A percentile compares a stretch with the other conserved stretches of the same genome.
Evolutionary conservation across 2,329 filamentous ascomycete species (phyloP).

Genomic region (Fusarium citri): DNA sequence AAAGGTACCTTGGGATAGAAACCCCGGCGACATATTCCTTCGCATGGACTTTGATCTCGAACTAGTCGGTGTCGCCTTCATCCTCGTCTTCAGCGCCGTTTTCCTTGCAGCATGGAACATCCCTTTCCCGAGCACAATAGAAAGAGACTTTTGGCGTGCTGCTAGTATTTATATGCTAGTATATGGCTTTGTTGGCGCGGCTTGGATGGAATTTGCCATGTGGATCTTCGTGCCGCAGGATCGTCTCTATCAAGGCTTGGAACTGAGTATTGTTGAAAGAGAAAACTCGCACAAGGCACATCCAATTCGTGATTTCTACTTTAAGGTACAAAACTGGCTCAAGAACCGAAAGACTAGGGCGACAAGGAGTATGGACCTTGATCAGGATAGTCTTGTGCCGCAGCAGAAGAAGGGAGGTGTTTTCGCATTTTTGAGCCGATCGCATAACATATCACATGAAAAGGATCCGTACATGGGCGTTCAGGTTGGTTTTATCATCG

Average conservation of each 20-base stretch:
- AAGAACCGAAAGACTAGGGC: neutral
- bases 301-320: neutral
- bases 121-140: neutral
- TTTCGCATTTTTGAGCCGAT: neutral
- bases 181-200: slow-evolving; percentile 4
- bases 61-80: slow-evolving; percentile 19
- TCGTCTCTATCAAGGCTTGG: neutral
- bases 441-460: slow-evolving; percentile 6
- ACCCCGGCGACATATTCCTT: slow-evolving; percentile 16
- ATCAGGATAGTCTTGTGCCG: neutral
- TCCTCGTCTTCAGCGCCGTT: slow-evolving; percentile 15
- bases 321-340: neutral
- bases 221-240: slow-evolving; percentile 21
- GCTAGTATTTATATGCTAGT: slow-evolving; percentile 23
- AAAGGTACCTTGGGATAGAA: slow-evolving; percentile 11
- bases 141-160: slow-evolving; percentile 14
- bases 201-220: slow-evolving; percentile 24
- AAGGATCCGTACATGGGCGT: slow-evolving; percentile 10
- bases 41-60: slow-evolving; percentile 25
- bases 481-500: neutral
- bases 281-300: neutral
- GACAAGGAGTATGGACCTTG: neutral
- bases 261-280: neutral
- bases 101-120: slow-evolving; percentile 21
- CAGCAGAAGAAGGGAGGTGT: neutral